Evolutionary conservation across 2,329 filamentous ascomycete genomes (phyloP), one percentile per base, ranked within the genome.

Genomic region (Phoma sp.): DNA sequence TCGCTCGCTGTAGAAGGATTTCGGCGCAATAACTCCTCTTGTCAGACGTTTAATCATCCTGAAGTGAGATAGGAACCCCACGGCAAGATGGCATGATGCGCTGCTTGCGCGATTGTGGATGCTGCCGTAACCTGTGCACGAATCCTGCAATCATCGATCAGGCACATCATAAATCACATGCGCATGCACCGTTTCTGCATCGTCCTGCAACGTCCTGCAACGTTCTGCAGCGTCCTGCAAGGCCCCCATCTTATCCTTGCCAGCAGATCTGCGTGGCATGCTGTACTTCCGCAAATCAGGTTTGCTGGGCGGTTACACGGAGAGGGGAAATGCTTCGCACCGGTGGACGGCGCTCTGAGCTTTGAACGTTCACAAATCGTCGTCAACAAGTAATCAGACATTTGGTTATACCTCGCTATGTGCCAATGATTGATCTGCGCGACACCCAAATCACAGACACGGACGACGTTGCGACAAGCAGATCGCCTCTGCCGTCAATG

Each of bases 101-200:
- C 57, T 51, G 45, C 46, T 57, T 36, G 47, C 39, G 57, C 57
- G 52, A 51, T 53, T 30, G 58, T 42, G 60, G 62, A 42, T 64
- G 56, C 28, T 40, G 45, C 34, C 14, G 45, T 17, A 18, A 43
- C 14, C 28, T 36, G 37, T 25, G 40, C 12, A 25, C 59, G 59
- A 64, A 53, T n/a, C 42, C 60, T 64, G 59, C 61, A 61, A 38
- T 42, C 33, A 53, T 39, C 57, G 64, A 64, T 56, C 54, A 61
- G 61, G 60, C 59, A 60, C 57, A 59, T 58, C 57, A 40, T 48
- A 11, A 53, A 57, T 68, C 67, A 70, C 65, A 68, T 64, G 61
- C 57, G 47, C 60, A 61, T 64, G 57, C 59, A 56, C 40, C 34
- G 21, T 28, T 55, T 42, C 38, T 54, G 56, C 54, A 49, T 9